Percentiles rank a stretch among this genome's conserved stretches.
These are phyloP conservation scores for Aplosporella prunicola DNA, from an alignment of 2,329 filamentous ascomycete genomes.

Conservation along the genomic window DNA sequence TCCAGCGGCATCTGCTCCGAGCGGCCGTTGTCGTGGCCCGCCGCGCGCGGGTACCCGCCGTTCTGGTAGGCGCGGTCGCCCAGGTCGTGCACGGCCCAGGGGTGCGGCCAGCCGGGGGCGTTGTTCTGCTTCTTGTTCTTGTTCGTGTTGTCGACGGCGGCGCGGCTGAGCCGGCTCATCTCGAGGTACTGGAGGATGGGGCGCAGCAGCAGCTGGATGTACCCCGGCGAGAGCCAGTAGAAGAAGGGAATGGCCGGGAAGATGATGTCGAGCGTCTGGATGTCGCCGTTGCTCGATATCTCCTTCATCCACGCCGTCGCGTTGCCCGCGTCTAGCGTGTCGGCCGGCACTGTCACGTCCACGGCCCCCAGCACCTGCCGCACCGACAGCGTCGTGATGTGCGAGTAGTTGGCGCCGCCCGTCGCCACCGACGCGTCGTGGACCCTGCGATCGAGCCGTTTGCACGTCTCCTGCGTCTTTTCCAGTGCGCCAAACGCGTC, in stretches of 20 bases:
- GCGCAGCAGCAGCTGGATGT: conserved; percentile 35
- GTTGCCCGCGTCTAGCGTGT: conserved; percentile 18
- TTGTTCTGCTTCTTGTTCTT: too few relatives aligned
- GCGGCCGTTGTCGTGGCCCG: conserved; percentile 28
- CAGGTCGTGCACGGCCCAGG: conserved; percentile 33
- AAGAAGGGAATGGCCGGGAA: conserved; percentile 35
- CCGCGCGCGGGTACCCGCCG: conserved; percentile 30
- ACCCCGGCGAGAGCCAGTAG: conserved; percentile 34
- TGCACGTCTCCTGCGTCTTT: conserved; percentile 26
- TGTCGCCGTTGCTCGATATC: conserved; percentile 35
- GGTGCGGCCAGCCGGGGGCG: conserved; percentile 28
- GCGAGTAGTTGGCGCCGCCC: conserved; percentile 31
- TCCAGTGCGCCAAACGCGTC: conserved; percentile 33
- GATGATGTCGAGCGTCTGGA: conserved; percentile 36
- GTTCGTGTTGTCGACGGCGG: too few relatives aligned
- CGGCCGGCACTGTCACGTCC: conserved; percentile 30
- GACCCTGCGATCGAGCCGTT: conserved; percentile 24
- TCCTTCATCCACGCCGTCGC: conserved; percentile 35
- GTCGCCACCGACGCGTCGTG: conserved; percentile 19
- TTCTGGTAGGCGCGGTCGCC: conserved; percentile 15
- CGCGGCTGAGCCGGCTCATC: conserved; percentile 30
- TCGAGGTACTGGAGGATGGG: conserved; percentile 35
- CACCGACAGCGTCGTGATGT: conserved; percentile 32
- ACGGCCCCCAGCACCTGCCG: conserved; percentile 35
- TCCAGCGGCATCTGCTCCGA: conserved; percentile 36